Evolutionary conservation across 495 filamentous ascomycete species (phyloP).

Genomic region (Neurospora sp.): DNA sequence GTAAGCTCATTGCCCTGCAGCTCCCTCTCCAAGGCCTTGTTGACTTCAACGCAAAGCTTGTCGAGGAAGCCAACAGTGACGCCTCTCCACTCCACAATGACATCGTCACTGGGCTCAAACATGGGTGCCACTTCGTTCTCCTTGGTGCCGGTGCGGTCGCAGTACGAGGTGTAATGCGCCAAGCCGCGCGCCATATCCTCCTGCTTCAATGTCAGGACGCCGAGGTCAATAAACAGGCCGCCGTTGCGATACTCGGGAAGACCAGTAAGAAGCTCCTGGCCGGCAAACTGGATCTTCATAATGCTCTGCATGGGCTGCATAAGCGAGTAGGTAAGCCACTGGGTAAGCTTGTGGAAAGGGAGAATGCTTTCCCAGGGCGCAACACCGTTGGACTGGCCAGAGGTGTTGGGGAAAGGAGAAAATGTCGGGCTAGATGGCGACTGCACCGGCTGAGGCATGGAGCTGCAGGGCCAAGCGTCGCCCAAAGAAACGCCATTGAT

Average conservation of each 20-base stretch:
- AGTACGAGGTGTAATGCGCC: conserved; percentile 60
- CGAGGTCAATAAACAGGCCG: conserved; percentile 73
- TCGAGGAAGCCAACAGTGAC: conserved; percentile 80
- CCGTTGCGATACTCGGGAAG: conserved; percentile 85
- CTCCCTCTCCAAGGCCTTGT: conserved; percentile 42
- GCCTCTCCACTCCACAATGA: conserved; percentile 80
- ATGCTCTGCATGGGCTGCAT: conserved; percentile 80
- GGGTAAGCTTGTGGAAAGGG: conserved; percentile 87
- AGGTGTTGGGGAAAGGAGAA: conserved; percentile 36
- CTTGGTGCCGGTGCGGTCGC: conserved; percentile 61
- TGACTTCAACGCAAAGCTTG: conserved; percentile 61
- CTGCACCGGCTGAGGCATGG: conserved; percentile 64
- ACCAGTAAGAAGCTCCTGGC: conserved; percentile 68
- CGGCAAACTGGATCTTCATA: conserved; percentile 65
- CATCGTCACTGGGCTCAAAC: conserved; percentile 71
- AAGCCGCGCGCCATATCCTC: conserved; percentile 57
- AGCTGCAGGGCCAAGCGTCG: conserved; percentile 87
- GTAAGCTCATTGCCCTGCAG: conserved; percentile 48
- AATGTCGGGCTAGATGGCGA: conserved; percentile 30
- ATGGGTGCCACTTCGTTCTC: conserved; percentile 63
- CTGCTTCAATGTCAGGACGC: conserved; percentile 64
- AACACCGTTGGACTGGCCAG: conserved; percentile 28
- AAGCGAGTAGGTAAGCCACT: conserved; percentile 83
- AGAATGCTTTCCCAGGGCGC: conserved; percentile 88
- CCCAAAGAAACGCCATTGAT: conserved; percentile 84